Evolutionary conservation across 1,284 basidiomycete species (phyloP).

Genomic region (Austropuccinia psidii): DNA sequence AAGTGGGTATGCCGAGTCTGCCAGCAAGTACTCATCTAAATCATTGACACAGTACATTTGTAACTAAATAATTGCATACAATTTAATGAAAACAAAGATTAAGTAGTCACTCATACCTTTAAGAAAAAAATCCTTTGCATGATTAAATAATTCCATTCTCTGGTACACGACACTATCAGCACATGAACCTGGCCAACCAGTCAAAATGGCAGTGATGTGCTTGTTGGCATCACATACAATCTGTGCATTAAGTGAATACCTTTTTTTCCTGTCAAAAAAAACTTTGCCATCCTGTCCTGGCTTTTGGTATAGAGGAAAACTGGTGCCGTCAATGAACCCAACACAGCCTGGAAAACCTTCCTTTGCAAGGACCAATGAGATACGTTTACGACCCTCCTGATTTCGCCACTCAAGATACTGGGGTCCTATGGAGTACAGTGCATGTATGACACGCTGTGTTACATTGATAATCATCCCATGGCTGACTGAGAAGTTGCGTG

Average conservation of each 20-base stretch:
- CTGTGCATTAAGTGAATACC: background rate
- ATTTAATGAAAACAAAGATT: too few relatives aligned
- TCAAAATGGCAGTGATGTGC: background rate
- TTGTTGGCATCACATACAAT: constrained; percentile 6
- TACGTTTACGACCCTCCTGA: too few relatives aligned
- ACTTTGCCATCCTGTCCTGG: background rate
- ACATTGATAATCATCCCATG: constrained; percentile 2
- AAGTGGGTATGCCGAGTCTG: background rate
- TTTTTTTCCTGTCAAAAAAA: background rate
- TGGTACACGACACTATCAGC: too few relatives aligned
- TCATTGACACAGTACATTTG: background rate
- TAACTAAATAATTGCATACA: background rate
- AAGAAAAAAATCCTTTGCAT: too few relatives aligned
- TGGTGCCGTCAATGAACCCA: background rate
- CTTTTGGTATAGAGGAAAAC: constrained; percentile 1
- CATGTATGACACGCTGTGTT: too few relatives aligned
- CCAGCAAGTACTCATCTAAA: background rate
- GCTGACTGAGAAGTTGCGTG: background rate
- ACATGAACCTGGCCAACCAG: constrained; percentile 13
- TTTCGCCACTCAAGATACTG: too few relatives aligned
- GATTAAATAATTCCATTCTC: background rate
- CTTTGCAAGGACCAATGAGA: too few relatives aligned
- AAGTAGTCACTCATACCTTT: too few relatives aligned
- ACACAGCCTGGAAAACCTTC: constrained; percentile 6
- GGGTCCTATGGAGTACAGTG: too few relatives aligned